phyloP scores from a whole-genome alignment of 176 grass and related monocot genomes.

The Elaeis guineensis region DNA sequence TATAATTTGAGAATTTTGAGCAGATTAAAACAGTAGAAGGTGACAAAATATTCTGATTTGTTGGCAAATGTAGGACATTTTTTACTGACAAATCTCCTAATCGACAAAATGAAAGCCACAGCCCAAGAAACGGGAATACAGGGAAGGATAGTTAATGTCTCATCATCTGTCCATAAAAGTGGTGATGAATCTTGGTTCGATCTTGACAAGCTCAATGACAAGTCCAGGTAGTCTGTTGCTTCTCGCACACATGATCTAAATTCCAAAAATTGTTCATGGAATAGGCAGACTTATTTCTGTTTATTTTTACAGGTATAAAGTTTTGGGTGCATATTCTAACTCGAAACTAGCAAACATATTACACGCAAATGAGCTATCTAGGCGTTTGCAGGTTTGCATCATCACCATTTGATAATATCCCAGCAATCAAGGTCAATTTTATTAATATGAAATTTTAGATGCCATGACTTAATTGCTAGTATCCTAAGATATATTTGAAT shows the following conservation, averaged over 20 bases:
- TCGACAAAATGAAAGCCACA: slow-evolving; percentile 24
- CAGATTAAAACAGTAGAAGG: not conserved
- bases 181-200: slow-evolving; percentile 13
- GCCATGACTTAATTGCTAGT: too few relatives aligned
- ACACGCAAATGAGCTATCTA: slow-evolving; percentile 6
- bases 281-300: not conserved
- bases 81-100: slow-evolving; percentile 16
- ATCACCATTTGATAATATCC: too few relatives aligned
- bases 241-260: not conserved
- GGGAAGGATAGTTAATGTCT: slow-evolving; percentile 22
- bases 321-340: not conserved
- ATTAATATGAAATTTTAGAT: not conserved
- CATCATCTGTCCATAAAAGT: slow-evolving; percentile 7
- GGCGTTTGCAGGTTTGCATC: not conserved
- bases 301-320: not conserved
- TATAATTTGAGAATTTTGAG: too few relatives aligned
- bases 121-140: slow-evolving; percentile 21
- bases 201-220: slow-evolving; percentile 19
- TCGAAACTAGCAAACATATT: slow-evolving; percentile 9
- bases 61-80: slow-evolving; percentile 9
- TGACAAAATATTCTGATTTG: not conserved
- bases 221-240: slow-evolving; percentile 10
- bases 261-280: not conserved
- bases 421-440: not conserved
- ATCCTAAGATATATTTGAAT: too few relatives aligned